Conservation (phyloP, 768 basidiomycete genomes). For the Kwoniella sp. region DNA sequence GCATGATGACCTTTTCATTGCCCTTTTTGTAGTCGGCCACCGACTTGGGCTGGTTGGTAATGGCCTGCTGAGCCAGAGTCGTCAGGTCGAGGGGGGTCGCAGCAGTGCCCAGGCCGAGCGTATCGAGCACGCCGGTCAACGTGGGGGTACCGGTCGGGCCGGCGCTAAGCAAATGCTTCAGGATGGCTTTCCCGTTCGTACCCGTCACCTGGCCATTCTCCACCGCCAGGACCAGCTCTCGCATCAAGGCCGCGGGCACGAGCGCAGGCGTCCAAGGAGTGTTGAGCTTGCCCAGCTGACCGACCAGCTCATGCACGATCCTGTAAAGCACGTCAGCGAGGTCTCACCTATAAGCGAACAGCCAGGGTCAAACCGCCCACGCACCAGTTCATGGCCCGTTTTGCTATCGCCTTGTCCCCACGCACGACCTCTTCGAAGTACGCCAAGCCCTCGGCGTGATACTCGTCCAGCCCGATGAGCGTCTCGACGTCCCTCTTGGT, state of each 20-base stretch:
- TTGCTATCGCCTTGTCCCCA: conserved; percentile 56
- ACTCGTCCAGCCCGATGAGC: conserved; percentile 62
- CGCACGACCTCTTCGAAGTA: conserved; percentile 75
- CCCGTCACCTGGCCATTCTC: conserved; percentile 69
- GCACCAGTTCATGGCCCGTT: conserved; percentile 78
- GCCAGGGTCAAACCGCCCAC: conserved; percentile 21
- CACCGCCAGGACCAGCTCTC: conserved; percentile 73
- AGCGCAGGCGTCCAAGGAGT: conserved; percentile 61
- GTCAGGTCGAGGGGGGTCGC: conserved; percentile 28
- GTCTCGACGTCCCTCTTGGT: conserved; percentile 67
- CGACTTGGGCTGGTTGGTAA: conserved; percentile 64
- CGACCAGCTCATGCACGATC: conserved; percentile 83
- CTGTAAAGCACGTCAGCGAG: conserved; percentile 52
- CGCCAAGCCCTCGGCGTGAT: conserved; percentile 63
- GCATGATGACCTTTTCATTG: conserved; percentile 70
- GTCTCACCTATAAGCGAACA: not conserved
- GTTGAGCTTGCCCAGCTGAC: conserved; percentile 63
- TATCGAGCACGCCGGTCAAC: not conserved
- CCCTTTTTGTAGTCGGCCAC: conserved; percentile 64
- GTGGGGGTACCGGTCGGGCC: not conserved
- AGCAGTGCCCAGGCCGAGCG: not conserved
- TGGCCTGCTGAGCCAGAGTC: conserved; percentile 61
- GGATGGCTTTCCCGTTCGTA: conserved; percentile 69
- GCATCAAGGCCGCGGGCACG: conserved; percentile 63
- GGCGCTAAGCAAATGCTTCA: conserved; percentile 55